Evolutionary conservation across 768 basidiomycete genomes (phyloP), one percentile per base, ranked within the genome.

Genomic region (Xerocomus potaroensis): DNA sequence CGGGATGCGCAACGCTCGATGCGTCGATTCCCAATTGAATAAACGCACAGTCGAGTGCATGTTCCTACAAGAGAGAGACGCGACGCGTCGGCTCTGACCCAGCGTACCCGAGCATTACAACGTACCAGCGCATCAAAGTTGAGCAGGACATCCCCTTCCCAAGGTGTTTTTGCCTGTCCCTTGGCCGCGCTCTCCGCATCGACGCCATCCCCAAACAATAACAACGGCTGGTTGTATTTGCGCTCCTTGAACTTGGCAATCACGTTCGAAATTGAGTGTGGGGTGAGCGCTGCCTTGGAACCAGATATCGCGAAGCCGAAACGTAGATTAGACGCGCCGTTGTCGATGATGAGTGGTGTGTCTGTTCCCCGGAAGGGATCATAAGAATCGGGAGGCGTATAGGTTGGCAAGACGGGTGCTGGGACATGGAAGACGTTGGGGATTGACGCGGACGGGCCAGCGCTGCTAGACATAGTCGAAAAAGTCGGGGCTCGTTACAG

Each of bases 41-140:
- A 62, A 97, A 92, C 26, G 87, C 83, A 66, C 87, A 93, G 70
- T 99, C 96, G 45, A 99, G 71, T 7, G 89, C 89, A 63, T 91
- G 83, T 76, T 99, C 96, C 95, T 97, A 73, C 57, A 64, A 56
- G 67, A 72, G 61, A 41, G 16, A 42, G 5, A 22, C 5, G 9
- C 19, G 5, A 14, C 15, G 4, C 6, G n/a, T 61, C 24, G 51
- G 43, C 26, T 43, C 39, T 23, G 14, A 8, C 6, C 14, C 18
- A 46, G 23, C 14, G 4, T n/a, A 8, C n/a, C n/a, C n/a, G 4
- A 1, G 11, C 11, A 23, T 15, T 26, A 42, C 23, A 22, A 75
- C 89, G 69, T 69, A 97, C 95, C 76, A 98, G 72, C 21, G 91
- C 84, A 68, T 98, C 96, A 56, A 87, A 89, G 66, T 92, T 93